Base-by-base conservation (phyloP, 2,329 filamentous ascomycete genomes). In the Rutstroemia sp. region DNA sequence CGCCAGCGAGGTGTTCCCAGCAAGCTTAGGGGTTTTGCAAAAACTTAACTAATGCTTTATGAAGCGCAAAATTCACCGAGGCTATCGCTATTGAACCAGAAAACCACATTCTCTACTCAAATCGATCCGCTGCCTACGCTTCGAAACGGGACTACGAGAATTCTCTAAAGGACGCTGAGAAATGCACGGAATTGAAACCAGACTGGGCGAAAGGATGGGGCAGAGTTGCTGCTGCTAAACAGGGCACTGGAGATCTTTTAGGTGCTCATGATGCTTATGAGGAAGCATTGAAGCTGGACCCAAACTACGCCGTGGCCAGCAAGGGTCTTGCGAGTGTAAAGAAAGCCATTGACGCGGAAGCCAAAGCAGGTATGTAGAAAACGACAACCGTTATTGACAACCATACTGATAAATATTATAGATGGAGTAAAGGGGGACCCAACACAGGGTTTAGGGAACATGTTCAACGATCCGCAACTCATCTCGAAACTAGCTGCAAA, bases 141-240 rank as follows among this genome's bases (percentile, higher is more conserved):
- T 96, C 94, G 53, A 88, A 96, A 74, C 90, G 86, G 72, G 84
- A 97, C 58, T 99, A 88, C 79, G 78, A 88, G 62, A 81, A 87
- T 64, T 94, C 94, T 19, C 77, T 97, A 25, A 80, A 87, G 61
- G 94, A 99, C 79, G 94, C 94, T 57, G 86, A 86, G 70, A 96
- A 96, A 80, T 94, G 90, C 3, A 95, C 88, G 55, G 83, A 95
- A 74, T 78, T 99, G 72, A 97, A 99, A 79, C 88, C 92, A 12
- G 94, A 97, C 78, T 99, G 94, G 94, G 85, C 90, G 59, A 97
- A 97, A 76, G 94, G 94, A 63, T 96, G 90, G 87, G 87, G 88
- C 58, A 86, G 94, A 59, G 96, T 96, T 73, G 94, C 92, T 63
- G 87, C 91, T 61, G 94, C 94, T 56, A 79, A 92, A 37, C 94